phyloP scores from a whole-genome alignment of 2,329 filamentous ascomycete genomes.

The Diaporthe nobilis region DNA sequence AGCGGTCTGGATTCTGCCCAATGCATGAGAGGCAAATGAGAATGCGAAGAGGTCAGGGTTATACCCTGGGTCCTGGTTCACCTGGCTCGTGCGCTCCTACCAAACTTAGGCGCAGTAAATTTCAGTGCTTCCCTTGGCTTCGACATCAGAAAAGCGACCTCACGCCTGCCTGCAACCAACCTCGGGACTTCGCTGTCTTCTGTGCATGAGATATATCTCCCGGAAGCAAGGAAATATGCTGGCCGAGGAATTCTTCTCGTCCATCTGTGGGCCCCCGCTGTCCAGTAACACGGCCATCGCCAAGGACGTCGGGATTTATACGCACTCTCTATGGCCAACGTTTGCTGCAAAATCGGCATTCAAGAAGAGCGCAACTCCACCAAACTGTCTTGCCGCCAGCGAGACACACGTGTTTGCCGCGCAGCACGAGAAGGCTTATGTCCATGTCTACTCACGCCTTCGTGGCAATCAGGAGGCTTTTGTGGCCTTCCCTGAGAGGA shows the following conservation, averaged over 20 bases:
- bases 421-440: constrained; percentile 90
- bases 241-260: constrained; percentile 72
- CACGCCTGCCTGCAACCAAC: not conserved
- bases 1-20: not conserved
- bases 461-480: constrained; percentile 90
- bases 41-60: not conserved
- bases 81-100: constrained; percentile 21
- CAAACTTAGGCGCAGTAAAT: constrained; percentile 13
- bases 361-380: constrained; percentile 91
- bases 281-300: constrained; percentile 74
- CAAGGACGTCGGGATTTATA: constrained; percentile 89
- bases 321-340: constrained; percentile 85
- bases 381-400: constrained; percentile 85
- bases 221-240: constrained; percentile 59
- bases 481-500: constrained; percentile 88
- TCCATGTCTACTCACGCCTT: constrained; percentile 90
- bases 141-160: not conserved
- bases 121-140: constrained; percentile 14
- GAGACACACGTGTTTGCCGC: constrained; percentile 90
- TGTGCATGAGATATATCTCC: not conserved
- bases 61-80: not conserved
- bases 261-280: constrained; percentile 70
- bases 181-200: not conserved
- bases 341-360: constrained; percentile 82
- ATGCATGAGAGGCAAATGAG: not conserved